Base-by-base conservation (phyloP, 768 basidiomycete genomes). In the Cystofilobasidium macerans region DNA sequence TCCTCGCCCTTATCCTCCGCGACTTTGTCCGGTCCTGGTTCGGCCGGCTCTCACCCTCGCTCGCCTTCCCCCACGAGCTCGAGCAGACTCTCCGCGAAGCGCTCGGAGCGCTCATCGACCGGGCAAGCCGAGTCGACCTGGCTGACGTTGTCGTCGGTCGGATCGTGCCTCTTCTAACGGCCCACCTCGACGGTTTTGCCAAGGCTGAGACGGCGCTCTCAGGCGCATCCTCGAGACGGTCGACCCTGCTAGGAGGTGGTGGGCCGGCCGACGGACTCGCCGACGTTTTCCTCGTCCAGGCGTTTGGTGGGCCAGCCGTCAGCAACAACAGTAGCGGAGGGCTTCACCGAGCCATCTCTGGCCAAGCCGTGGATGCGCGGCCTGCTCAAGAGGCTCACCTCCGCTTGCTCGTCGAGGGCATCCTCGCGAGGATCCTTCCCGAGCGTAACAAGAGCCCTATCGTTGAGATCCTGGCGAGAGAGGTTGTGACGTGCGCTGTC, bases 1-100 rank as follows among this genome's bases (percentile, higher is more conserved):
- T 94, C 60, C 81, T 94, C 61, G 81, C 82, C n/a, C 81, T 90
- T 72, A 81, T 89, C 67, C 84, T 89, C 30, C 80, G 87, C 58
- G 89, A 92, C 78, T 98, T 95, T 74, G 84, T 99, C 24, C 77
- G 85, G 61, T 82, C 82, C 16, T 99, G 94, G 94, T 99, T 94
- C 79, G 82, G 84, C 22, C 53, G 61, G 33, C 80, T 97, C 42
- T 97, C 94, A 7, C 81, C 85, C 14, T 93, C 90, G 0, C 84
- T 88, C 5, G 83, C 89, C 4, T 97, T 99, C 74, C 92, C 94
- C 24, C 81, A 83, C 67, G 86, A 90, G 12, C 85, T 94, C 57
- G 88, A 91, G 2, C 78, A 79, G 1, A 80, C 87, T 12, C 77
- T 98, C 36, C 86, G 90, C 71, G 80, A 81, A 12, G 81, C 83